phyloP scores from a whole-genome alignment of 108 stramenopile genomes.

The Hondaea fermentalgiana region DNA sequence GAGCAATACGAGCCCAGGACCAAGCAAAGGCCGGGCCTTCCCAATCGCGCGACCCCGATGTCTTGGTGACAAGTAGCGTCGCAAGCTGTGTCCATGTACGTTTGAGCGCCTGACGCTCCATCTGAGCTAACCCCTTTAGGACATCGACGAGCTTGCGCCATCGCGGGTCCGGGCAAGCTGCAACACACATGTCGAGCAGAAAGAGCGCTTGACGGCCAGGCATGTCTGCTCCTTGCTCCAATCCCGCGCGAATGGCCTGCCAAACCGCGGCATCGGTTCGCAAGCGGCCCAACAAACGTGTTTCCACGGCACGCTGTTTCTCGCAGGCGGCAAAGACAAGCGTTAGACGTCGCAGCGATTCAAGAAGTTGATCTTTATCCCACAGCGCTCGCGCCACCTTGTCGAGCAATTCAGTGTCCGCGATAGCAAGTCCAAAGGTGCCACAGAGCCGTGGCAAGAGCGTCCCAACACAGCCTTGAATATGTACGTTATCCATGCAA shows the following conservation, averaged over 20 bases:
- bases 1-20: background rate
- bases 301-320: background rate
- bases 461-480: background rate
- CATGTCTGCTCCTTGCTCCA: background rate
- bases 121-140: background rate
- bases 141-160: background rate
- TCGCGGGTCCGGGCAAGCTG: background rate
- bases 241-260: background rate
- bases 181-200: background rate
- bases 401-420: background rate
- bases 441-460: background rate
- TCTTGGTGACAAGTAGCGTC: background rate
- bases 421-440: background rate
- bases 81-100: background rate
- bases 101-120: background rate
- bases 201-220: background rate
- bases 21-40: background rate
- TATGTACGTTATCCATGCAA: background rate
- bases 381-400: background rate
- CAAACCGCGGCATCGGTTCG: background rate
- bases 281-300: background rate
- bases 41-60: background rate
- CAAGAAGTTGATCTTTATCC: background rate
- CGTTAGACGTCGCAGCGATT: background rate
- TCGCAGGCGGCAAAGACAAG: background rate